Evolutionary conservation across 371 early-diverging fungal genomes (phyloP).

Genomic region (Rhizopus stolonifer): DNA sequence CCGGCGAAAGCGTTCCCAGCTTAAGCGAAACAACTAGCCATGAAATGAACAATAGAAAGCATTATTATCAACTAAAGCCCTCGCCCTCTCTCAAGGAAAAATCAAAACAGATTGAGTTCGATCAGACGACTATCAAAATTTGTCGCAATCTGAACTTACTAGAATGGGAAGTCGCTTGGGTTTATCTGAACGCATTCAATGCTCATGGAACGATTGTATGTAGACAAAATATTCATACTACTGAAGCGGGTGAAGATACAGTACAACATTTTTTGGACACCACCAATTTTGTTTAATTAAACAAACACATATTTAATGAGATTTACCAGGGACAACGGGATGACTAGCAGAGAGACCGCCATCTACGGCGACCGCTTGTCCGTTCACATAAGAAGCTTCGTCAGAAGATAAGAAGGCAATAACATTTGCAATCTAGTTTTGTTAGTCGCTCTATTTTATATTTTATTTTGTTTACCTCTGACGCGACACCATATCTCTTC

Average conservation of each 20-base stretch:
- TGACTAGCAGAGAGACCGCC: slow-evolving; percentile 54
- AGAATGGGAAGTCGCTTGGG: slow-evolving; percentile 50
- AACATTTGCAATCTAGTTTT: slow-evolving; percentile 44
- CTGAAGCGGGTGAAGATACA: slow-evolving; percentile 38
- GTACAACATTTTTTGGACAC: slow-evolving; percentile 48
- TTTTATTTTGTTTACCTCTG: slow-evolving; percentile 29
- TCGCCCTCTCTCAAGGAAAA: slow-evolving; percentile 5
- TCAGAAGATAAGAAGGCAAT: slow-evolving; percentile 57
- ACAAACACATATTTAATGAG: slow-evolving; percentile 17
- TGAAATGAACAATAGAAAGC: neutral
- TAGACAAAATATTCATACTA: slow-evolving; percentile 32
- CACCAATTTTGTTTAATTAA: slow-evolving; percentile 13
- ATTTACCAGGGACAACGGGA: slow-evolving; percentile 44
- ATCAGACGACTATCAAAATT: slow-evolving; percentile 15
- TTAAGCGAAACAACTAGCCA: neutral
- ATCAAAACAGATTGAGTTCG: slow-evolving; percentile 10
- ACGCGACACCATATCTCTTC: slow-evolving; percentile 44
- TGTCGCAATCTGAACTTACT: slow-evolving; percentile 39
- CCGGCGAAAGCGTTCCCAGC: neutral
- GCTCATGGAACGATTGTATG: slow-evolving; percentile 64
- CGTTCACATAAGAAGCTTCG: slow-evolving; percentile 59
- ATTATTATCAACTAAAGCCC: slow-evolving; percentile 9
- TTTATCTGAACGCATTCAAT: slow-evolving; percentile 45
- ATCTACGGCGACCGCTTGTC: slow-evolving; percentile 55
- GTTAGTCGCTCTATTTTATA: neutral